phyloP scores from a whole-genome alignment of 208 protist genomes.

The Crithidia fasciculata region DNA sequence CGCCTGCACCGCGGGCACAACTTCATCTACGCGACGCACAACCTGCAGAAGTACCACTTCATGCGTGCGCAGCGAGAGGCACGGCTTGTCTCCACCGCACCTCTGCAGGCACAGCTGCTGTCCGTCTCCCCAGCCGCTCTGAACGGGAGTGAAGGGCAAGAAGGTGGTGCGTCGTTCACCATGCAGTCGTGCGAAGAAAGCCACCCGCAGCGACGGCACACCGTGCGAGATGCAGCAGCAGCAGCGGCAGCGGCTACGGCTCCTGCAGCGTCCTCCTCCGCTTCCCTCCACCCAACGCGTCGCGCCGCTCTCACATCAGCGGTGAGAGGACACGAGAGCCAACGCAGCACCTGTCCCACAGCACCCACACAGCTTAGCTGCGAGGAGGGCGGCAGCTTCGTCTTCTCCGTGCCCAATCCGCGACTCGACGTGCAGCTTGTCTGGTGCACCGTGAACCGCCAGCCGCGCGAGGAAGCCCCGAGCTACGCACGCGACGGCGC shows the following conservation, averaged over 20 bases:
- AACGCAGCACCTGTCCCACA: background rate
- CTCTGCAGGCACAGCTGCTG: constrained; percentile 39
- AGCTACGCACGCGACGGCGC: constrained; percentile 22
- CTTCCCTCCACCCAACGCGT: background rate
- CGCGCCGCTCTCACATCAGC: too few species aligned
- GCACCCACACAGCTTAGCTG: constrained; percentile 20
- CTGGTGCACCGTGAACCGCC: constrained; percentile 73
- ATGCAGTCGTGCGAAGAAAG: too few species aligned
- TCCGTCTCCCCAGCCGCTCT: constrained; percentile 3
- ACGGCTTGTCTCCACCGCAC: constrained; percentile 44
- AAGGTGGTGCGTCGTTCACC: too few species aligned
- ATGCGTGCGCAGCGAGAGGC: constrained; percentile 60
- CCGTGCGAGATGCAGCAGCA: background rate
- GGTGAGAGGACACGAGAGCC: too few species aligned
- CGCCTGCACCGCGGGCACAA: constrained; percentile 33
- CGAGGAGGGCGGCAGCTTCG: constrained; percentile 69
- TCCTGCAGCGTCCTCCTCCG: background rate
- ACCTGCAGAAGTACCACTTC: constrained; percentile 75
- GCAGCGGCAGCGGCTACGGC: background rate
- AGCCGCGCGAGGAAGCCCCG: constrained; percentile 36
- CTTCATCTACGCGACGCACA: constrained; percentile 54
- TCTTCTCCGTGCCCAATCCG: constrained; percentile 75
- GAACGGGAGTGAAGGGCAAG: too few species aligned
- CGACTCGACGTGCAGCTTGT: constrained; percentile 61
- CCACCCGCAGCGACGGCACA: background rate